Evolutionary conservation across 2,329 filamentous ascomycete species (phyloP), one percentile per base, ranked within the genome.

Genomic region (Didymella glomerata): DNA sequence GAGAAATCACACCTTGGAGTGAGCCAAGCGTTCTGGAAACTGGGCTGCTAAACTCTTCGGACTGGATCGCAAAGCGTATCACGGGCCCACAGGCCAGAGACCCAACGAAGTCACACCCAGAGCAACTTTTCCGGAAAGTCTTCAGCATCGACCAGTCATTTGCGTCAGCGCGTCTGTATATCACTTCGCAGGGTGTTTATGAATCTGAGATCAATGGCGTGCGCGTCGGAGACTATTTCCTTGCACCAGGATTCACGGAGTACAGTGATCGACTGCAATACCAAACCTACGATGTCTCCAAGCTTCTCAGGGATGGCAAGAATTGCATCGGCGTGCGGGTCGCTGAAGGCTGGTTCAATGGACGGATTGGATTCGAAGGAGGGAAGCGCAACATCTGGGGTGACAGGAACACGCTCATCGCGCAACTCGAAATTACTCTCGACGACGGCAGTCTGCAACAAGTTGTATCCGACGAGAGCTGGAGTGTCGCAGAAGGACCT

Each of bases 1-100:
- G 41, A 38, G 30, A 45, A 10, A 38, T 16, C 8, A 45, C 40
- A 38, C 27, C 41, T 5, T 53, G 49, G 49, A 53, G 49, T 16
- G 41, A 45, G 22, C 30, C 30, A 18, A 38, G 41, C 30, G 16
- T 46, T 4, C 16, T 53, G 4, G 49, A 53, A 18, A 28, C 8
- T 2, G 41, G 49, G 4, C 24, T 53, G 10, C 22, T 46, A 2
- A 20, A 18, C 41, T 14, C 41, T 16, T 20, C 49, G 4, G 49
- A 53, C 22, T 53, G 49, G 49, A n/a, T n/a, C 18, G 30, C 41
- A 10, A 24, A 46, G 2, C 27, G 49, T 1, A 53, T 53, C 8
- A 7, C 49, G 10, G 30, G 40, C 3, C 9, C 22, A 1, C 4
- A 18, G 3, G 16, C 2, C 5, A 45, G 41, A 11, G 49, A 53